Conservation (phyloP, 2,329 filamentous ascomycete species). For the Ceratocystis lukuohia region DNA sequence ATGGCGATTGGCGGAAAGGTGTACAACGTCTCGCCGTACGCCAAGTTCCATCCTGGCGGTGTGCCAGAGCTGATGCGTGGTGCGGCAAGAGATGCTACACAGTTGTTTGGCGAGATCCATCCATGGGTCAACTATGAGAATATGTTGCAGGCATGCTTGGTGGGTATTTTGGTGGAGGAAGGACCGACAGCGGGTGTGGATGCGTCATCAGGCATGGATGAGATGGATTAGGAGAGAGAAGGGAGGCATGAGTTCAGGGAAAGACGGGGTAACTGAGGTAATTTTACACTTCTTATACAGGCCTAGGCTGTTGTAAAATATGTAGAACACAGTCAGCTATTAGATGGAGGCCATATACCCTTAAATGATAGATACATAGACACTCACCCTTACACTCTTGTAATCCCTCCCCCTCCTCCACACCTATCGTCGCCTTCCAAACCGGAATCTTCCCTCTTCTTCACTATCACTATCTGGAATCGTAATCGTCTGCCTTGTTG, state of each 20-base stretch:
- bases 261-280: too few relatives aligned
- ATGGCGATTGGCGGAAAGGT: conserved; percentile 78
- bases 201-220: conserved; percentile 37
- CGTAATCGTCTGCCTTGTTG: conserved; percentile 27
- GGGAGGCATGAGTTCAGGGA: too few relatives aligned
- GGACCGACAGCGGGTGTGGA: conserved; percentile 31
- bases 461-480: conserved; percentile 37
- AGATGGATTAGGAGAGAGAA: conserved; percentile 40
- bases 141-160: conserved; percentile 50
- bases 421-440: conserved; percentile 36
- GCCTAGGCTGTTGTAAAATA: too few relatives aligned
- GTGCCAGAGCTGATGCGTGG: conserved; percentile 55
- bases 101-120: conserved; percentile 53
- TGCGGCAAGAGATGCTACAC: conserved; percentile 48
- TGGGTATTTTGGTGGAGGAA: conserved; percentile 51
- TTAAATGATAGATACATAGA: conserved; percentile 8
- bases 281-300: too few relatives aligned
- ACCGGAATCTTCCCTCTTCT: conserved; percentile 43
- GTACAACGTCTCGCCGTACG: conserved; percentile 85
- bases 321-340: neutral
- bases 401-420: neutral
- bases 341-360: neutral
- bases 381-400: neutral
- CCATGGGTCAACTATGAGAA: conserved; percentile 62
- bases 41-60: conserved; percentile 82